Evolutionary conservation across 768 basidiomycete species (phyloP), one percentile per base, ranked within the genome.

Genomic region (Sarcomyxa edulis): DNA sequence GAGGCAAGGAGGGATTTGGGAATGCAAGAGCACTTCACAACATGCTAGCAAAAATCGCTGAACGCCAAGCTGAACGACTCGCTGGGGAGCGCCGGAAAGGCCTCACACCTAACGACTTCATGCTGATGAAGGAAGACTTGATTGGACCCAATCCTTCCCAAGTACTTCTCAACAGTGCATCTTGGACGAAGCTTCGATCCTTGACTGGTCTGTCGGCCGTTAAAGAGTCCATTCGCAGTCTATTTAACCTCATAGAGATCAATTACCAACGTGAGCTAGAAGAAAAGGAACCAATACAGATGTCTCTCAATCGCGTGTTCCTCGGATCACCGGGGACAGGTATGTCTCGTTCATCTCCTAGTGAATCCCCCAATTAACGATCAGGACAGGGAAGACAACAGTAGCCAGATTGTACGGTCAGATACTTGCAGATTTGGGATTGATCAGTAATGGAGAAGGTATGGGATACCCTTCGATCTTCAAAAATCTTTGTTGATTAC

Each of bases 361-460:
- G n/a, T n/a, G n/a, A n/a, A n/a, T n/a, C n/a, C n/a, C n/a, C n/a
- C n/a, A n/a, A n/a, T n/a, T n/a, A n/a, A n/a, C n/a, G n/a, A n/a
- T n/a, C n/a, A n/a, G n/a, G n/a, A n/a, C n/a, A n/a, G 82, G 82
- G 0, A 85, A 84, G 52, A 85, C 82, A 1, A 77, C 77, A 0
- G 81, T 85, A 0, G 81, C 78, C 0, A 75, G 73, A 47, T 50
- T 81, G 4, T 85, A 84, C 45, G 83, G 83, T 1, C 68, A 71
- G 40, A 75, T 83, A 32, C 53, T 85, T 9, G 71, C 64, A 0
- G 79, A 82, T 34, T 51, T 85, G 1, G 70, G 72, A 4, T 51
- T 85, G n/a, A 51, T 85, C n/a, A 81, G 77, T 51, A 82, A 80
- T 28, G 79, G 78, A 7, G 83, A 85, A 74, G 81, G 82, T 78